Conservation (phyloP, 2,329 filamentous ascomycete genomes). For the Nothomitra cinnamomea region DNA sequence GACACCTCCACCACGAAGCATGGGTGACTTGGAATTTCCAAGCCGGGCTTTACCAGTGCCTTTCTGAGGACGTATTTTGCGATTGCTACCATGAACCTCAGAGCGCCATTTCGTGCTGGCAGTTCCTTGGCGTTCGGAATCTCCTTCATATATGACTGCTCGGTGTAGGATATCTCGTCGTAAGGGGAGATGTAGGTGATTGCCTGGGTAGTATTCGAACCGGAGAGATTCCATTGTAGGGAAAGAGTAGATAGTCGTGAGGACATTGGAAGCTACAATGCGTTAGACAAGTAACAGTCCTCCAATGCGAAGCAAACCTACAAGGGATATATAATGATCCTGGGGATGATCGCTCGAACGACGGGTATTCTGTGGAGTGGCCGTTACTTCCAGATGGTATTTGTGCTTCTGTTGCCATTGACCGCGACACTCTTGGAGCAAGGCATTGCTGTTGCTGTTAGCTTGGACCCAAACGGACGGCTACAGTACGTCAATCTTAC, state of each 20-base stretch:
- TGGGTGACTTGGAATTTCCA: slow-evolving; percentile 66
- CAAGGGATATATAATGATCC: background rate
- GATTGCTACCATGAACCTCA: slow-evolving; percentile 69
- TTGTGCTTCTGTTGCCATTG: slow-evolving; percentile 4
- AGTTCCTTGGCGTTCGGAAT: slow-evolving; percentile 72
- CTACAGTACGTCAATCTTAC: background rate
- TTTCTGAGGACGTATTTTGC: slow-evolving; percentile 76
- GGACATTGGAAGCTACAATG: slow-evolving; percentile 37
- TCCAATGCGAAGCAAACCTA: background rate
- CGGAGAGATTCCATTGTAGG: slow-evolving; percentile 70
- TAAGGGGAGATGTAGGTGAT: slow-evolving; percentile 73
- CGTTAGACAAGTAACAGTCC: background rate
- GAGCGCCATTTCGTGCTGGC: slow-evolving; percentile 65
- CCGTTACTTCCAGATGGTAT: background rate
- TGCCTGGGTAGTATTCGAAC: slow-evolving; percentile 60
- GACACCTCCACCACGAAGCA: slow-evolving; percentile 73
- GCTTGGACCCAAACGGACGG: background rate
- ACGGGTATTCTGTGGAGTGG: background rate
- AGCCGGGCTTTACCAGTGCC: slow-evolving; percentile 65
- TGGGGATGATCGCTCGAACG: background rate
- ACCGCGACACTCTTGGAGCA: background rate
- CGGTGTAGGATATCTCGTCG: slow-evolving; percentile 85
- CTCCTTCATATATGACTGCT: slow-evolving; percentile 83
- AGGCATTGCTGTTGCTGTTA: background rate
- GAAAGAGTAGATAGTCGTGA: slow-evolving; percentile 78